Evolutionary conservation across 208 protist species (phyloP).

Genomic region (Leishmania guyanensis): DNA sequence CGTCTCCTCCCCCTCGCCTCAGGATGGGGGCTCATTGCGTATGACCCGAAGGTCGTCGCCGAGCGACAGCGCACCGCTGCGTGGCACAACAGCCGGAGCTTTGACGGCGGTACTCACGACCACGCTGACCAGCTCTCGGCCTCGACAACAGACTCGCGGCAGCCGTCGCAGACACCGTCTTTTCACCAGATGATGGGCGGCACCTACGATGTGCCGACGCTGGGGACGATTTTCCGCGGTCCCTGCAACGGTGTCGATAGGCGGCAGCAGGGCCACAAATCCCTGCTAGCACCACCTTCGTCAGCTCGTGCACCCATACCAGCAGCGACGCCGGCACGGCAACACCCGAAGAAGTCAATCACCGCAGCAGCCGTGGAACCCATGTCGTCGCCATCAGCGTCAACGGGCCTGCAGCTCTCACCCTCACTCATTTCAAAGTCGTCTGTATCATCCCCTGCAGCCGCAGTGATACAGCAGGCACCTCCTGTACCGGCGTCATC

Average conservation of each 20-base stretch:
- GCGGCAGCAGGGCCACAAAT: background rate
- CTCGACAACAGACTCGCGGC: background rate
- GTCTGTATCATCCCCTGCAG: background rate
- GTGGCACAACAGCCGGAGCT: background rate
- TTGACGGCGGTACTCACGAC: background rate
- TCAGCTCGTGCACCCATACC: background rate
- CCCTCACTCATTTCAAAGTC: background rate
- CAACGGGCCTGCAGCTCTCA: constrained; percentile 1
- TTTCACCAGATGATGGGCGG: constrained; percentile 13
- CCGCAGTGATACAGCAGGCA: background rate
- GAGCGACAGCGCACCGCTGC: background rate
- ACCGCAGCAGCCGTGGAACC: background rate
- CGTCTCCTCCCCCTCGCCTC: background rate
- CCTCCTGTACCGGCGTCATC: background rate
- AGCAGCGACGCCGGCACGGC: background rate
- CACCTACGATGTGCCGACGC: constrained; percentile 20
- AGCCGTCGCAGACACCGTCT: background rate
- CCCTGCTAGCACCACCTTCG: background rate
- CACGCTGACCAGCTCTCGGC: background rate
- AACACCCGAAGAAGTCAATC: background rate
- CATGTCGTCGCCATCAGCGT: background rate
- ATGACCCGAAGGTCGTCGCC: background rate
- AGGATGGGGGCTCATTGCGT: background rate
- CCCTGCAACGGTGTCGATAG: background rate
- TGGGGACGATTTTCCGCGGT: constrained; percentile 3